Evolutionary conservation across 805 yeast species (phyloP).

Genomic region (Hanseniaspora mollemarum): DNA sequence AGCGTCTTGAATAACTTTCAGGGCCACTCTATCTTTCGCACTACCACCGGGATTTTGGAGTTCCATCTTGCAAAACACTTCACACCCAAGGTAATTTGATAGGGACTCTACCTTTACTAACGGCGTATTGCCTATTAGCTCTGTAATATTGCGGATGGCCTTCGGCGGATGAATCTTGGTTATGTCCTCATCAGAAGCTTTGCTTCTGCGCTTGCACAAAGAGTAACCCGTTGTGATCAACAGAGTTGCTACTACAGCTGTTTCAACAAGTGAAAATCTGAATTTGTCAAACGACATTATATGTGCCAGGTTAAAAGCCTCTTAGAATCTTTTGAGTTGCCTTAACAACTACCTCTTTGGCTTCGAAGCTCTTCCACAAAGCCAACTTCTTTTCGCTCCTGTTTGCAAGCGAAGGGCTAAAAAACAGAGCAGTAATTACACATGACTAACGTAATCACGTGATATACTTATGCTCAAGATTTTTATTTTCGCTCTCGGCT

Average conservation of each 20-base stretch:
- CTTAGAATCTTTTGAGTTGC: too few relatives aligned
- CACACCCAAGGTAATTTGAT: conserved; percentile 62
- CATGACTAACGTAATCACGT: too few relatives aligned
- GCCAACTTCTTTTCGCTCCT: too few relatives aligned
- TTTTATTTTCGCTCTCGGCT: too few relatives aligned
- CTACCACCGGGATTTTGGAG: conserved; percentile 86
- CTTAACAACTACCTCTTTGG: too few relatives aligned
- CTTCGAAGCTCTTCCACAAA: too few relatives aligned
- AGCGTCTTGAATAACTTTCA: conserved; percentile 55
- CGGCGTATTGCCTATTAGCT: conserved; percentile 85
- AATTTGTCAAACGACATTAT: not conserved
- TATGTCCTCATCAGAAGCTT: not conserved
- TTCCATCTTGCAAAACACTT: conserved; percentile 79
- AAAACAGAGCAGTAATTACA: too few relatives aligned
- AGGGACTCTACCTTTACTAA: conserved; percentile 61
- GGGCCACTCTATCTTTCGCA: conserved; percentile 89
- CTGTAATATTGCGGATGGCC: conserved; percentile 48
- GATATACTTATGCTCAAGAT: too few relatives aligned
- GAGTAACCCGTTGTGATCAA: conserved; percentile 1
- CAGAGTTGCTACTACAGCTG: not conserved
- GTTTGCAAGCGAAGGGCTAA: too few relatives aligned
- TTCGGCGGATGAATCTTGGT: conserved; percentile 23
- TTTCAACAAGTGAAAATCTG: not conserved
- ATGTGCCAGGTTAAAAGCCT: not conserved
- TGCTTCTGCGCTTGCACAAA: not conserved